Conservation (phyloP, 2,329 filamentous ascomycete species). For the Aspergillus arachidicola region DNA sequence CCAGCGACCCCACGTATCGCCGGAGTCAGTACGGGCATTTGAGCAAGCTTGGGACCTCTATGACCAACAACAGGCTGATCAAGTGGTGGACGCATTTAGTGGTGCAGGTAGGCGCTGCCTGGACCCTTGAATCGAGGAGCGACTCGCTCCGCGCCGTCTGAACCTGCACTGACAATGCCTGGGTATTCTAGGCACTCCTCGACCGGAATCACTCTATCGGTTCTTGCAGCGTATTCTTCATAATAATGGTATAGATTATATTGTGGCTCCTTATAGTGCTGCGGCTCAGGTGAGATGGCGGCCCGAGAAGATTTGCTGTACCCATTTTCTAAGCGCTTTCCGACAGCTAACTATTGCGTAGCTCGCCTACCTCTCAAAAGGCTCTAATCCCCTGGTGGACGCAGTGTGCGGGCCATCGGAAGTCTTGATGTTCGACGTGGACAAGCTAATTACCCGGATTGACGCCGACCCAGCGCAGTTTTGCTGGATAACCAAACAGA, state of each 20-base stretch:
- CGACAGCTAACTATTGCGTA: constrained; percentile 14
- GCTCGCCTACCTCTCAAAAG: constrained; percentile 75
- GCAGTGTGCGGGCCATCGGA: constrained; percentile 84
- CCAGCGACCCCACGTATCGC: constrained; percentile 60
- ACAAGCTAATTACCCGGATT: constrained; percentile 67
- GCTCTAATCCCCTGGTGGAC: constrained; percentile 68
- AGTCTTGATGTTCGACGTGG: constrained; percentile 80
- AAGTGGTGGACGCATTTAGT: constrained; percentile 85
- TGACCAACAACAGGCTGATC: constrained; percentile 74
- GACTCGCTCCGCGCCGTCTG: constrained; percentile 14
- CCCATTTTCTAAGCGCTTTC: not conserved
- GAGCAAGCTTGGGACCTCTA: constrained; percentile 86
- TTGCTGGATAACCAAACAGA: constrained; percentile 64
- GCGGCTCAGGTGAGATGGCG: constrained; percentile 71
- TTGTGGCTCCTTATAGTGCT: constrained; percentile 85
- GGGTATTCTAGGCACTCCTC: constrained; percentile 63
- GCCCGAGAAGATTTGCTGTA: not conserved
- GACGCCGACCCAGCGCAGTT: constrained; percentile 65
- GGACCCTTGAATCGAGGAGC: not conserved
- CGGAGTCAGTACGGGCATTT: constrained; percentile 68
- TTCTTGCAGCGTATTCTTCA: constrained; percentile 75
- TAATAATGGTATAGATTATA: constrained; percentile 70
- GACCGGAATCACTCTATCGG: constrained; percentile 72
- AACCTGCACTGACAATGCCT: constrained; percentile 30
- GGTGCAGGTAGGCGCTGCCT: constrained; percentile 63